A percentile compares a stretch with the other conserved stretches of the same genome.
These are phyloP conservation scores for Penicillium argentinense DNA, from an alignment of 495 filamentous ascomycete genomes.

Conservation along the genomic window DNA sequence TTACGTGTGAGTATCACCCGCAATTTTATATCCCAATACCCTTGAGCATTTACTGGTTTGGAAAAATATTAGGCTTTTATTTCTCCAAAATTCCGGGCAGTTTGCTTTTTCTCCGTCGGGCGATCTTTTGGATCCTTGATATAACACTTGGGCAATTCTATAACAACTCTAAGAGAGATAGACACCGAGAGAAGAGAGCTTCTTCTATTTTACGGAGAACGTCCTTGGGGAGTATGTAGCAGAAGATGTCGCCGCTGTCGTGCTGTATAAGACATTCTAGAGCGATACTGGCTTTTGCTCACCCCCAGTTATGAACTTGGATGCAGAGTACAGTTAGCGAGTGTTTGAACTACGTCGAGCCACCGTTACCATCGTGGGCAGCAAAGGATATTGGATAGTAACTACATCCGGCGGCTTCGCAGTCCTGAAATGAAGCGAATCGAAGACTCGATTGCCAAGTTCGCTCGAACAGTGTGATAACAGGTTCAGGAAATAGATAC, in stretches of 20 bases:
- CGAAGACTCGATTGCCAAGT: not conserved
- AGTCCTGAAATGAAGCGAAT: slow-evolving; percentile 2
- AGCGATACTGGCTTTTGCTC: slow-evolving; percentile 5
- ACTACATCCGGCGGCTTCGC: slow-evolving; percentile 2
- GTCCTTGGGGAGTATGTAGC: not conserved
- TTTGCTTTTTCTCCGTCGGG: slow-evolving; percentile 1
- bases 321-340: not conserved
- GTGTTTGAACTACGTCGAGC: too few relatives aligned
- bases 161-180: slow-evolving; percentile 1
- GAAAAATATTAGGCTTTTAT: not conserved
- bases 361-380: too few relatives aligned
- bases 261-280: not conserved
- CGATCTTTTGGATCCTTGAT: slow-evolving; percentile 3
- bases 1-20: too few relatives aligned
- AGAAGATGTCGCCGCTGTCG: not conserved
- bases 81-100: not conserved
- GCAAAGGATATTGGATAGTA: slow-evolving; percentile 4
- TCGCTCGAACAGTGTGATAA: not conserved
- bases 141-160: slow-evolving; percentile 3
- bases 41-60: not conserved
- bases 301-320: slow-evolving; percentile 1
- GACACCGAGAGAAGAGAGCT: not conserved
- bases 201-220: not conserved
- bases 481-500: not conserved
- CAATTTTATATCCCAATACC: slow-evolving; percentile 5